Percentiles rank a stretch among this genome's conserved stretches.
Evolutionary conservation across 257 asterid species (phyloP).

Genomic region (Dorcoceras hygrometricum): DNA sequence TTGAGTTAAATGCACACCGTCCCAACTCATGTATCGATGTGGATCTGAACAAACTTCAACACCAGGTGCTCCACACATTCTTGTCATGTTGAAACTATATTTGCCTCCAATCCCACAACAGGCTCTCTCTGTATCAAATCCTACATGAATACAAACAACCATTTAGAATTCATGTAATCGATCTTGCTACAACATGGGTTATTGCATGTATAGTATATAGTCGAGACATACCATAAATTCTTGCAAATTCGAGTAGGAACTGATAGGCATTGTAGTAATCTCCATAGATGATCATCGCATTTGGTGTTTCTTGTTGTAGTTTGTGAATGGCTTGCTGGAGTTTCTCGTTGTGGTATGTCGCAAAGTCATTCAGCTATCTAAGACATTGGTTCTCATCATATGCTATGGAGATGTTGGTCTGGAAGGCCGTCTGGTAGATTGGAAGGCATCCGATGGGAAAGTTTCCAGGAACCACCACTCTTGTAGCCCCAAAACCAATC

Average conservation of each 20-base stretch:
- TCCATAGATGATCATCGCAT: slow-evolving; percentile 16
- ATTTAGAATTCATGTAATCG: too few relatives aligned
- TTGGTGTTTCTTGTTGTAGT: slow-evolving; percentile 19
- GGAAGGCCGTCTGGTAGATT: slow-evolving; percentile 5
- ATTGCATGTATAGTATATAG: background rate
- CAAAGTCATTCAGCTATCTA: slow-evolving; percentile 16
- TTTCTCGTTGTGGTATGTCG: slow-evolving; percentile 20
- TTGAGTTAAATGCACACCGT: slow-evolving; percentile 28
- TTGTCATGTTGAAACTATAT: slow-evolving; percentile 21
- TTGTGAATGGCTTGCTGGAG: slow-evolving; percentile 14
- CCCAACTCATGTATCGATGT: too few relatives aligned
- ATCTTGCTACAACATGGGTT: background rate
- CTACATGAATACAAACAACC: background rate
- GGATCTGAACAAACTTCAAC: slow-evolving; percentile 12
- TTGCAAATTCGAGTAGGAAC: background rate
- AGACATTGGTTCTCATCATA: slow-evolving; percentile 22
- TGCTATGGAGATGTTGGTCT: background rate
- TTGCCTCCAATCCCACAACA: slow-evolving; percentile 30
- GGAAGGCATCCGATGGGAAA: slow-evolving; percentile 30
- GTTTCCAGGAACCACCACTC: slow-evolving; percentile 25
- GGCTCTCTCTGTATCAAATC: slow-evolving; percentile 4
- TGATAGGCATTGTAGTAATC: slow-evolving; percentile 28
- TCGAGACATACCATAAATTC: slow-evolving; percentile 1
- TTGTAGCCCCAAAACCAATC: slow-evolving; percentile 14
- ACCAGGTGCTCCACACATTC: slow-evolving; percentile 5